Evolutionary conservation across 2,329 filamentous ascomycete species (phyloP).

Genomic region (Fusarium sp.): DNA sequence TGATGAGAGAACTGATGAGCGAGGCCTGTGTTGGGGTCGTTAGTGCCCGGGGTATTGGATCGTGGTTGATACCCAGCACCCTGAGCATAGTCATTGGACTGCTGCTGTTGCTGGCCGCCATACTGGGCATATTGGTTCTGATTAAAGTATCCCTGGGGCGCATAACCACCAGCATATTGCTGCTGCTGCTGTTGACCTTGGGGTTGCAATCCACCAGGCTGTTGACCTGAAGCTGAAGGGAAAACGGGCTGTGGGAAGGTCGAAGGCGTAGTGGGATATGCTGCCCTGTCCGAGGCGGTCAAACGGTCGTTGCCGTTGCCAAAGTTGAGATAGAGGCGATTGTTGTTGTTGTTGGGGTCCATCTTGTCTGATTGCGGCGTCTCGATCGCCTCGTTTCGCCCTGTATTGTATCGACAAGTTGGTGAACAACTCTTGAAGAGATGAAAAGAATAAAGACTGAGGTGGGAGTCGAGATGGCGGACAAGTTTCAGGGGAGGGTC

Average conservation of each 20-base stretch:
- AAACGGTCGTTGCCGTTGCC: slow-evolving; percentile 73
- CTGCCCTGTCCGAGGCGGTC: slow-evolving; percentile 69
- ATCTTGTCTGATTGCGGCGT: slow-evolving; percentile 49
- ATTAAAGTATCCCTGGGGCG: slow-evolving; percentile 66
- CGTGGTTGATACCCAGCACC: slow-evolving; percentile 58
- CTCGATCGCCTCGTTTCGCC: slow-evolving; percentile 29
- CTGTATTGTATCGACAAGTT: slow-evolving; percentile 31
- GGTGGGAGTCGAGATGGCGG: slow-evolving; percentile 37
- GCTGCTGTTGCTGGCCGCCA: slow-evolving; percentile 46
- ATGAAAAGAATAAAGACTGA: slow-evolving; percentile 26
- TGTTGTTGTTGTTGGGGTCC: slow-evolving; percentile 69
- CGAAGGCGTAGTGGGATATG: slow-evolving; percentile 89
- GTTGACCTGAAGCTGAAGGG: slow-evolving; percentile 45
- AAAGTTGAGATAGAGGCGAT: slow-evolving; percentile 73
- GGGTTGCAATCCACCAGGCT: slow-evolving; percentile 43
- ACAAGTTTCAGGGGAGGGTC: slow-evolving; percentile 42
- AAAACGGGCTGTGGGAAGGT: slow-evolving; percentile 94
- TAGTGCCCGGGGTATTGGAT: slow-evolving; percentile 68
- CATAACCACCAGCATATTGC: slow-evolving; percentile 58
- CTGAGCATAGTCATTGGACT: slow-evolving; percentile 62
- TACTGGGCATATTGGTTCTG: slow-evolving; percentile 65
- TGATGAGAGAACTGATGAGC: slow-evolving; percentile 98
- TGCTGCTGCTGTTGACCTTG: slow-evolving; percentile 42
- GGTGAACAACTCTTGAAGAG: slow-evolving; percentile 11
- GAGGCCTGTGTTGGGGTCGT: slow-evolving; percentile 88